phyloP scores from a whole-genome alignment of 2,329 filamentous ascomycete species.

The Colletotrichum noveboracense region DNA sequence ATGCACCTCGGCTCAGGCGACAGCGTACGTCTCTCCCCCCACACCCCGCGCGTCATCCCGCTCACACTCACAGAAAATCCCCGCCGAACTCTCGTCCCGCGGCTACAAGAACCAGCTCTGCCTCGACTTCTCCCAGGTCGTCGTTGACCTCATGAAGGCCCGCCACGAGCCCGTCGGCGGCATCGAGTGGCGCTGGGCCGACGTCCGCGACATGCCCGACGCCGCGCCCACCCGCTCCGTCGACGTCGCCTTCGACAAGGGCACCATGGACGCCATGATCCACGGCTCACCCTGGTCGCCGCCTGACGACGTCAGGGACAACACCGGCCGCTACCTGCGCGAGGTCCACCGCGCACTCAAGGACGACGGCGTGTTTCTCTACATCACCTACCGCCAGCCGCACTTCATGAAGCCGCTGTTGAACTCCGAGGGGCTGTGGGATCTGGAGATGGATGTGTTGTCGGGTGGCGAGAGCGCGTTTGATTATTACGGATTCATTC shows the following conservation, averaged over 20 bases:
- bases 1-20: constrained; percentile 64
- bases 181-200: constrained; percentile 55
- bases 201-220: constrained; percentile 54
- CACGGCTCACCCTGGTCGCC: constrained; percentile 59
- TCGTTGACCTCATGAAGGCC: constrained; percentile 56
- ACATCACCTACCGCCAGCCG: constrained; percentile 59
- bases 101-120: constrained; percentile 60
- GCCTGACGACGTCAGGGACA: constrained; percentile 51
- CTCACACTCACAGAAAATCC: constrained; percentile 48
- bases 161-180: constrained; percentile 41
- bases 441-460: constrained; percentile 47
- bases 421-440: constrained; percentile 42
- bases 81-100: constrained; percentile 47
- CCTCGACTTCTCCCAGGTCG: constrained; percentile 60
- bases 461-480: constrained; percentile 44
- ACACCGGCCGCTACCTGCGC: constrained; percentile 51
- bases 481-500: constrained; percentile 52
- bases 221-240: constrained; percentile 44
- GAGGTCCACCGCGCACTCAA: constrained; percentile 57
- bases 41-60: background rate
- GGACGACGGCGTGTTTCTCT: constrained; percentile 52
- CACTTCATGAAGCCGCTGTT: constrained; percentile 58
- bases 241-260: constrained; percentile 64
- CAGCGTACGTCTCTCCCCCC: constrained; percentile 43
- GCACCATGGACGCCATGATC: constrained; percentile 61